A percentile compares a stretch with the other conserved stretches of the same genome.
phyloP scores from a whole-genome alignment of 768 basidiomycete species.

The Kwoniella dejecticola region DNA sequence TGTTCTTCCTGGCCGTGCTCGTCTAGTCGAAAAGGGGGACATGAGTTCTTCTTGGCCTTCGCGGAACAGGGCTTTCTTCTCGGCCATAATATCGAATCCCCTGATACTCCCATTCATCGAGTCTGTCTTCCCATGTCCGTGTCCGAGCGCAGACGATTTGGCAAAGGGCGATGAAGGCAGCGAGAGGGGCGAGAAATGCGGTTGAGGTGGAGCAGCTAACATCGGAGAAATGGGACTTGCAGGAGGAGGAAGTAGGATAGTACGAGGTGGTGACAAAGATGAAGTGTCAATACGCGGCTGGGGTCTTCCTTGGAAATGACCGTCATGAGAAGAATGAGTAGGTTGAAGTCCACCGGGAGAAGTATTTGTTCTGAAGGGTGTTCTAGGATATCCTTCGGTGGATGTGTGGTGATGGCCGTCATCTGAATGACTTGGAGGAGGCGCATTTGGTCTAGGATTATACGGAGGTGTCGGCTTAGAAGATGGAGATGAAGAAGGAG shows the following conservation, averaged over 20 bases:
- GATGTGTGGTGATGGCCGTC: too few species aligned
- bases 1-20: conserved; percentile 1
- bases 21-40: conserved; percentile 35
- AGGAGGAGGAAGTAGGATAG: conserved; percentile 29
- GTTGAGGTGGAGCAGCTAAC: conserved; percentile 36
- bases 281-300: conserved; percentile 16
- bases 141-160: neutral
- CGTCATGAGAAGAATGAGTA: too few species aligned
- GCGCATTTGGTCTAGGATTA: too few species aligned
- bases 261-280: conserved; percentile 7
- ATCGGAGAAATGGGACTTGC: conserved; percentile 39
- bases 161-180: conserved; percentile 32
- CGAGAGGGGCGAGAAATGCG: conserved; percentile 21
- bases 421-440: too few species aligned
- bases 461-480: too few species aligned
- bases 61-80: conserved; percentile 48
- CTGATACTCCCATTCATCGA: conserved; percentile 26
- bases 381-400: conserved; percentile 13
- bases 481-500: too few species aligned
- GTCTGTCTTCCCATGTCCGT: neutral
- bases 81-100: conserved; percentile 39
- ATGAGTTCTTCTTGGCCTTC: conserved; percentile 46
- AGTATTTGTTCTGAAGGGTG: conserved; percentile 8
- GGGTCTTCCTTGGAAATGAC: too few species aligned
- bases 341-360: conserved; percentile 3